A percentile compares a stretch with the other conserved stretches of the same genome.
These are phyloP conservation scores for Smittium mucronatum DNA, from an alignment of 371 early-diverging fungal genomes.

Conservation along the genomic window DNA sequence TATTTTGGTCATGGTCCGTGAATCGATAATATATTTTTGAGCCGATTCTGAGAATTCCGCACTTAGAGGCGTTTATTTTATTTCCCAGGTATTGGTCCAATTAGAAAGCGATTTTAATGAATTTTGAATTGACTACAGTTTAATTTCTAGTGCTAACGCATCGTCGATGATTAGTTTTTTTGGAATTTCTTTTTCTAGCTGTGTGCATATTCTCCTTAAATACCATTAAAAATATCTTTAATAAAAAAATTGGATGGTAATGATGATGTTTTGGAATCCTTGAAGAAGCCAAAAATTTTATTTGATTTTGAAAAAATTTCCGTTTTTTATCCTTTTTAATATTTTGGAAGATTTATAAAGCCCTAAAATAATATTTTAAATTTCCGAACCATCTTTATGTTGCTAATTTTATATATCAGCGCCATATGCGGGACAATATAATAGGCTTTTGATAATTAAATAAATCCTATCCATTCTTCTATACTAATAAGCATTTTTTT, in stretches of 20 bases:
- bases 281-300: not conserved
- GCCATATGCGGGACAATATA: not conserved
- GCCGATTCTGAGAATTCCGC: not conserved
- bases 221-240: not conserved
- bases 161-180: not conserved
- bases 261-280: not conserved
- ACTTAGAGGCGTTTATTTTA: not conserved
- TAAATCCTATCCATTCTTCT: not conserved
- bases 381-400: not conserved
- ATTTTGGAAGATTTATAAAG: not conserved
- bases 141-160: not conserved
- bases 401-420: not conserved
- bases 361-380: not conserved
- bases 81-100: not conserved
- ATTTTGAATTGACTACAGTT: not conserved
- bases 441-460: not conserved
- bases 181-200: not conserved
- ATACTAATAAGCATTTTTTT: not conserved
- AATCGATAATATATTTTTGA: not conserved
- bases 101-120: not conserved
- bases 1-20: not conserved
- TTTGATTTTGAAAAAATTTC: not conserved
- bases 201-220: not conserved
- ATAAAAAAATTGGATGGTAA: not conserved
- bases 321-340: not conserved